These are phyloP conservation scores for Candida arabinofermentans DNA, from an alignment of 805 yeast species.

Conservation along the genomic window DNA sequence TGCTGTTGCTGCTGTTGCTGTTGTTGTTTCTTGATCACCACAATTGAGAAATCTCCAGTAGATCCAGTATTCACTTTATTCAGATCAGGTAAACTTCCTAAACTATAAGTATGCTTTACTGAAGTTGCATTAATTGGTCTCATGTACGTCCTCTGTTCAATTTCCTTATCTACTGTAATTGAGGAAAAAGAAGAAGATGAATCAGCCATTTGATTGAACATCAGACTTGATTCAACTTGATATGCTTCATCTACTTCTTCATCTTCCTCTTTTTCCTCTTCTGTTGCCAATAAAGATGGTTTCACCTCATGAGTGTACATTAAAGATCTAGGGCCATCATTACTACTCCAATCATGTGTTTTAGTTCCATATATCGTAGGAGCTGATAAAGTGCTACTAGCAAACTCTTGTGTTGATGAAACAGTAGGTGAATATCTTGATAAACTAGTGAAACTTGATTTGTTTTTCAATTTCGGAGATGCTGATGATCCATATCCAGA, in stretches of 20 bases:
- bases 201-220: too few relatives aligned
- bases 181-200: too few relatives aligned
- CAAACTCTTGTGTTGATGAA: not conserved
- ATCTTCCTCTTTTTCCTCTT: not conserved
- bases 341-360: slow-evolving; percentile 28
- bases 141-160: not conserved
- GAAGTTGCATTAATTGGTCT: not conserved
- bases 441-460: slow-evolving; percentile 11
- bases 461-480: slow-evolving; percentile 11
- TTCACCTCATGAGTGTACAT: slow-evolving; percentile 2
- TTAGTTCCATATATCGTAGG: slow-evolving; percentile 29
- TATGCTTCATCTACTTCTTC: not conserved
- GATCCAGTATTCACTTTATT: slow-evolving; percentile 12
- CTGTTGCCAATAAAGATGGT: not conserved
- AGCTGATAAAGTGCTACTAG: slow-evolving; percentile 3
- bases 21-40: slow-evolving; percentile 13
- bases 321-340: slow-evolving; percentile 18
- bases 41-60: slow-evolving; percentile 20
- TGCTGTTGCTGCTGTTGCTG: not conserved
- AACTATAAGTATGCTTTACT: not conserved
- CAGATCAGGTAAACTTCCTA: not conserved
- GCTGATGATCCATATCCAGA: not conserved
- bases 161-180: not conserved
- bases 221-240: too few relatives aligned
- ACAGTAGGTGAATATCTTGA: slow-evolving; percentile 2